phyloP scores from a whole-genome alignment of 495 filamentous ascomycete genomes.

The Lasiosphaeriaceae sp. region DNA sequence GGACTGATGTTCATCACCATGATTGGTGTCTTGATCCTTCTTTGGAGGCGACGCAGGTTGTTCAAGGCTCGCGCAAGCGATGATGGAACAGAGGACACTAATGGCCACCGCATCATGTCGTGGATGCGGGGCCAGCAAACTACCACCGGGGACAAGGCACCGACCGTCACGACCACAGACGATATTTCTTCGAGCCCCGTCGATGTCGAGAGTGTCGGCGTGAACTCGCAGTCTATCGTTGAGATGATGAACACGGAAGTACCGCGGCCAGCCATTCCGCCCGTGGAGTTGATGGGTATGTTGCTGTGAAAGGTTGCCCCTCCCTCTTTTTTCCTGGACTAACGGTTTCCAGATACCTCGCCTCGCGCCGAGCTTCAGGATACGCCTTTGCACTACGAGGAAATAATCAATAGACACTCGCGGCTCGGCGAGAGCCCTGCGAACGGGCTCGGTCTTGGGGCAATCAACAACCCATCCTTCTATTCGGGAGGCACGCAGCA shows the following conservation, averaged over 20 bases:
- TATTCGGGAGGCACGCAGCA: conserved; percentile 18
- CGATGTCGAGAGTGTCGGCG: conserved; percentile 24
- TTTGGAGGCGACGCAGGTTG: conserved; percentile 50
- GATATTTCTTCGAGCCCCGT: conserved; percentile 22
- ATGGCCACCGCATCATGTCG: conserved; percentile 33
- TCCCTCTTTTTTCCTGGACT: not conserved
- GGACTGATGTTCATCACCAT: conserved; percentile 58
- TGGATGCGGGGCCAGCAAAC: conserved; percentile 43
- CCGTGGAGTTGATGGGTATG: conserved; percentile 45
- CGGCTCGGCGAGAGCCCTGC: conserved; percentile 12
- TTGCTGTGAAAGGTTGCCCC: not conserved
- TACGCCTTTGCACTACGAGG: conserved; percentile 21
- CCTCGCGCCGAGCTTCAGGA: conserved; percentile 33
- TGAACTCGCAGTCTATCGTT: conserved; percentile 15
- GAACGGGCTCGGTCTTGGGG: not conserved
- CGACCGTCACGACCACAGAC: conserved; percentile 44
- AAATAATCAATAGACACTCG: conserved; percentile 26
- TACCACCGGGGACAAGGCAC: conserved; percentile 34
- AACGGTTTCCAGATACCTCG: conserved; percentile 22
- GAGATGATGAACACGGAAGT: conserved; percentile 41
- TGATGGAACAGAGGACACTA: conserved; percentile 42
- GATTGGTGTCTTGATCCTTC: conserved; percentile 47
- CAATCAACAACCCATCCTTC: conserved; percentile 16
- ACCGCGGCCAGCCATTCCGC: not conserved
- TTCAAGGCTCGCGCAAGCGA: conserved; percentile 32